Conservation (phyloP, 2,329 filamentous ascomycete genomes). For the Aspergillus japonicus region DNA sequence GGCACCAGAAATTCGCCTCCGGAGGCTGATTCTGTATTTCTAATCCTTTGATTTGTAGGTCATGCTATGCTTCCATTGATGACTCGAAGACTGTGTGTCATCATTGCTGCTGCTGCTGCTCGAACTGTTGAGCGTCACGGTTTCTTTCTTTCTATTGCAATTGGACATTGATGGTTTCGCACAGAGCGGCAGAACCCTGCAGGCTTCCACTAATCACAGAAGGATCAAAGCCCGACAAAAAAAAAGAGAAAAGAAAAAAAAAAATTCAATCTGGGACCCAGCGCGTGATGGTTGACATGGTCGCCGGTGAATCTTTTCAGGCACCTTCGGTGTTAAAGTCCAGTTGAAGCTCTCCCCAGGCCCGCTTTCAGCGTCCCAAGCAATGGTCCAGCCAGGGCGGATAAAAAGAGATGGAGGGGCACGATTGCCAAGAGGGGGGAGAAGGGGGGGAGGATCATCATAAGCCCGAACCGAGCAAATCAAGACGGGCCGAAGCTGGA, state of each 20-base stretch:
- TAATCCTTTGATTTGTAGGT: neutral
- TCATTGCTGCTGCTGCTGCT: neutral
- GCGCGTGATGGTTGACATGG: slow-evolving; percentile 17
- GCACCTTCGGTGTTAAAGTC: slow-evolving; percentile 12
- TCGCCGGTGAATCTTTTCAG: slow-evolving; percentile 27
- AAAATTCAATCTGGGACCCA: slow-evolving; percentile 16
- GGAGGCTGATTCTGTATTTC: neutral
- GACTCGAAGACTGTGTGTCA: neutral
- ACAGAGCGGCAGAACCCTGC: neutral
- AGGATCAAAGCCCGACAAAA: neutral
- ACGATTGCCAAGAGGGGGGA: slow-evolving; percentile 4
- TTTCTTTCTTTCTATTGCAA: neutral
- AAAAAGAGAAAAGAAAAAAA: neutral
- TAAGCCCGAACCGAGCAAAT: slow-evolving; percentile 12
- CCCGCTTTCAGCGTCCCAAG: neutral
- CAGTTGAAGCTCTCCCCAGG: neutral
- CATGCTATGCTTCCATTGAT: neutral
- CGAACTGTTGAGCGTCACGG: neutral
- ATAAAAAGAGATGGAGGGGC: slow-evolving; percentile 8
- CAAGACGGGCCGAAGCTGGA: slow-evolving; percentile 4
- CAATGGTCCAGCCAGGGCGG: slow-evolving; percentile 3
- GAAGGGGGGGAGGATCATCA: neutral
- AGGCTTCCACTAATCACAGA: neutral
- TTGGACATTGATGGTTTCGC: neutral
- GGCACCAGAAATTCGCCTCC: neutral